Evolutionary conservation across 2,329 filamentous ascomycete species (phyloP), one percentile per base, ranked within the genome.

Genomic region (Lasiodiplodia gonubiensis): DNA sequence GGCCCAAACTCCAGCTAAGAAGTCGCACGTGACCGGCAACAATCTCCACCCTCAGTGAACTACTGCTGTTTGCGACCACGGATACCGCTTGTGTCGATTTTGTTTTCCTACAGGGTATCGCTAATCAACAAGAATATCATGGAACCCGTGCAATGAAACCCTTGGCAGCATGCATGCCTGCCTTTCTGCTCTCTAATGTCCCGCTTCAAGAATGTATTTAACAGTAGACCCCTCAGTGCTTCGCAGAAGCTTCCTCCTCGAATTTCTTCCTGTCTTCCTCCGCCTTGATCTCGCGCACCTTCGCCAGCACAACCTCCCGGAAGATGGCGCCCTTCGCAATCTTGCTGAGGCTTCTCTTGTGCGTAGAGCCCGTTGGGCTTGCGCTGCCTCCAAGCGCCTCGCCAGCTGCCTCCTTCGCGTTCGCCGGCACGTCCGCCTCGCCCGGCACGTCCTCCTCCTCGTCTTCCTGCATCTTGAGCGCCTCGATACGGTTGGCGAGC

Each of bases 401-500:
- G 66, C 80, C 77, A 55, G 87, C 86, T 42, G 89, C 87, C 64
- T 86, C 81, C 49, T 84, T 82, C 42, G 88, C 78, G 72, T 91
- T 87, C 64, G 86, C 86, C 33, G 89, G 88, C 75, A 94, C 80
- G 70, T 88, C 86, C 52, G 83, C 81, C 64, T 84, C 78, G 59
- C 84, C 85, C 14, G 86, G 83, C 30, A 83, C 89, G 68, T 90
- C 89, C 67, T 92, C 90, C 71, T 92, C 89, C 68, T 95, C 93
- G 71, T 97, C 93, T 75, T 97, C 94, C 78, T 95, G 91, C 84
- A 96, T 90, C 82, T 93, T 97, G 82, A 99, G 90, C 37, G 92
- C 87, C 78, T 97, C 93, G 82, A 99, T 98, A 71, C 94, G 92
- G 82, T 97, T 97, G 71, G 93, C 89, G 66, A 99, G 88, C 82